Evolutionary conservation across 371 early-diverging fungal genomes (phyloP).

Genomic region (Apophysomyces sp.): DNA sequence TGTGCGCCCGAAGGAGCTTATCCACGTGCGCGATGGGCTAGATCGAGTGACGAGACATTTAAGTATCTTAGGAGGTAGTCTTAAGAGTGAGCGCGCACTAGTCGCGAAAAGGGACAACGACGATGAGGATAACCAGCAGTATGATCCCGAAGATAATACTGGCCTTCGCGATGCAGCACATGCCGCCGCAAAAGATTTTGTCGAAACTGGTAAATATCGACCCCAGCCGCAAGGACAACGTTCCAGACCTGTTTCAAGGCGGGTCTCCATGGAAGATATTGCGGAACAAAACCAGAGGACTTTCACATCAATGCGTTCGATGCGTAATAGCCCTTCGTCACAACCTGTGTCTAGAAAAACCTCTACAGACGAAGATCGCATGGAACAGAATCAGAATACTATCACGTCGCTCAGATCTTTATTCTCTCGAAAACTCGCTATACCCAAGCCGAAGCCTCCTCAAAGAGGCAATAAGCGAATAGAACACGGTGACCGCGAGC

Average conservation of each 20-base stretch:
- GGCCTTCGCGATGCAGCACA: constrained; percentile 25
- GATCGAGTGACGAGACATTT: constrained; percentile 45
- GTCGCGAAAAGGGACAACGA: constrained; percentile 10
- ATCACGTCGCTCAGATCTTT: constrained; percentile 39
- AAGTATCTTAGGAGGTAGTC: constrained; percentile 40
- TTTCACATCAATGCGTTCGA: constrained; percentile 22
- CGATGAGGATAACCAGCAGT: constrained; percentile 1
- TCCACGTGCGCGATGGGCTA: constrained; percentile 32
- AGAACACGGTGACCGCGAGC: constrained; percentile 50
- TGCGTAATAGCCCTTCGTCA: background rate
- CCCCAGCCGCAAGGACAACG: constrained; percentile 6
- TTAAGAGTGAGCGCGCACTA: constrained; percentile 42
- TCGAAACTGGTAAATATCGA: constrained; percentile 6
- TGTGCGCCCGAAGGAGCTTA: constrained; percentile 37
- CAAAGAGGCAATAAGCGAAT: constrained; percentile 49
- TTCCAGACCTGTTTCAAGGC: constrained; percentile 14
- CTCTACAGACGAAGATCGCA: constrained; percentile 5
- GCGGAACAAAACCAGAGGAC: constrained; percentile 31
- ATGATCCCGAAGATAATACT: constrained; percentile 22
- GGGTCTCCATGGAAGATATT: constrained; percentile 4
- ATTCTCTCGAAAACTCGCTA: constrained; percentile 5
- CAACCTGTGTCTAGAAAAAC: background rate
- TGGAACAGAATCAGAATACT: constrained; percentile 35
- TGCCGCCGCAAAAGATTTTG: constrained; percentile 25
- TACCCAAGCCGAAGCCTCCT: constrained; percentile 28